Evolutionary conservation across 2,329 filamentous ascomycete genomes (phyloP).

Genomic region (Didymella exigua): DNA sequence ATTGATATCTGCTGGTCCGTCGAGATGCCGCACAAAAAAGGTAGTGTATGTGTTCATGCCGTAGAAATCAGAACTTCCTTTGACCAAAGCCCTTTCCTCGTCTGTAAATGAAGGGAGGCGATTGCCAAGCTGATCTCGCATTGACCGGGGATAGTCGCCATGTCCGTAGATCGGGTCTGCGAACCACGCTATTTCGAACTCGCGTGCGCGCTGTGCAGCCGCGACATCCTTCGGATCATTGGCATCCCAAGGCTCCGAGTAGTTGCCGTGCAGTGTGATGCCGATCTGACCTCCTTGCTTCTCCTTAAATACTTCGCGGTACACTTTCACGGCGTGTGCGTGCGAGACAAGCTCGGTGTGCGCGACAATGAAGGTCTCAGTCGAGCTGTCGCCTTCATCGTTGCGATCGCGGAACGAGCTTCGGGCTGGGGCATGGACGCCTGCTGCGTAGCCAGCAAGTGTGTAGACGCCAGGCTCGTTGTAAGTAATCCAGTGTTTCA

Average conservation of each 20-base stretch:
- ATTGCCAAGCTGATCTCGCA: conserved; percentile 46
- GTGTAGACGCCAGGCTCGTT: conserved; percentile 47
- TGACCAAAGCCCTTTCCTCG: conserved; percentile 49
- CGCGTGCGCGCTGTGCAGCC: conserved; percentile 47
- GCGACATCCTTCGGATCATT: conserved; percentile 15
- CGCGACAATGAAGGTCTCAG: conserved; percentile 43
- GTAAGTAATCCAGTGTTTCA: conserved; percentile 52
- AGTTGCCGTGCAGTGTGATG: conserved; percentile 53
- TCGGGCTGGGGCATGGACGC: conserved; percentile 39
- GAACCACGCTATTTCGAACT: conserved; percentile 54
- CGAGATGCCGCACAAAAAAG: conserved; percentile 47
- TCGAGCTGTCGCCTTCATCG: conserved; percentile 15
- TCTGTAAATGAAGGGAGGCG: conserved; percentile 48
- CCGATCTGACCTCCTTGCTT: conserved; percentile 48
- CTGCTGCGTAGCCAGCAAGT: conserved; percentile 40
- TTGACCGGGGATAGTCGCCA: conserved; percentile 50
- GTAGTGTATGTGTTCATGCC: conserved; percentile 55
- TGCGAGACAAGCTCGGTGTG: conserved; percentile 52
- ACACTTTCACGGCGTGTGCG: conserved; percentile 47
- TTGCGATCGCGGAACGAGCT: conserved; percentile 15
- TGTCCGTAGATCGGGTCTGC: conserved; percentile 29
- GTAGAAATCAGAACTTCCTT: conserved; percentile 36
- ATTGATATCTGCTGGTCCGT: conserved; percentile 46
- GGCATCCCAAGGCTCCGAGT: conserved; percentile 47
- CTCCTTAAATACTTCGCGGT: conserved; percentile 49